Base-by-base conservation (phyloP, 768 basidiomycete genomes). In the Kwoniella europaea region DNA sequence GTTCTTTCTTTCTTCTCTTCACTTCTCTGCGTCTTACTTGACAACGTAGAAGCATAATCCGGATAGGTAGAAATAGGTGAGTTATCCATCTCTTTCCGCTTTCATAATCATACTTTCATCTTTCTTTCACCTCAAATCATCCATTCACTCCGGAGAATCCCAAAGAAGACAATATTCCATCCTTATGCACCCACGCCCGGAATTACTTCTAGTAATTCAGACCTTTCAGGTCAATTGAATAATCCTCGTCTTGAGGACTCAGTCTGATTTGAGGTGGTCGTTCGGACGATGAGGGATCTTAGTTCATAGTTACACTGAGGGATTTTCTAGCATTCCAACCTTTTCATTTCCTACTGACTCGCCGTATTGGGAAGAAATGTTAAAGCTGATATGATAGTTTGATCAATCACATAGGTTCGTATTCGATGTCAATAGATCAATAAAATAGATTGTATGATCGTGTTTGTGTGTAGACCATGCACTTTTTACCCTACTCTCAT, bases 291-390 rank as follows among this genome's bases (percentile, higher is more conserved):
- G 76, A 71, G 74, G 78, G 77, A 70, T n/a, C 61, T 62, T 76
- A 75, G 73, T 71, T 79, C 78, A 79, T 79, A 79, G 78, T 79
- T 79, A 79, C 78, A 79, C 78, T 79, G 78, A 79, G 78, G 76
- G 74, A 74, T 50, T 50, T 50, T 58, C 61, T 46, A 42, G 43
- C 67, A 42, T 46, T 44, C 41, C 41, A 22, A 35, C 35, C 7
- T 35, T 35, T 9, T 9, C 7, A 35, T 35, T 1, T 35, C 35
- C 35, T 35, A 7, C 35, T 35, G 6, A 35, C 7, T 35, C 35
- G 7, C 7, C 7, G 35, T 35, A 35, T 7, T 35, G 35, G 35
- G 35, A 35, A 35, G 35, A 35, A 35, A 35, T 35, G 35, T 35
- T 35, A 4, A 7, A 35, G 35, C 35, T 35, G 4, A 35, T 4